A percentile compares a stretch with the other conserved stretches of the same genome.
Conservation (phyloP, 106 monocot species). For the Allium sativum region DNA sequence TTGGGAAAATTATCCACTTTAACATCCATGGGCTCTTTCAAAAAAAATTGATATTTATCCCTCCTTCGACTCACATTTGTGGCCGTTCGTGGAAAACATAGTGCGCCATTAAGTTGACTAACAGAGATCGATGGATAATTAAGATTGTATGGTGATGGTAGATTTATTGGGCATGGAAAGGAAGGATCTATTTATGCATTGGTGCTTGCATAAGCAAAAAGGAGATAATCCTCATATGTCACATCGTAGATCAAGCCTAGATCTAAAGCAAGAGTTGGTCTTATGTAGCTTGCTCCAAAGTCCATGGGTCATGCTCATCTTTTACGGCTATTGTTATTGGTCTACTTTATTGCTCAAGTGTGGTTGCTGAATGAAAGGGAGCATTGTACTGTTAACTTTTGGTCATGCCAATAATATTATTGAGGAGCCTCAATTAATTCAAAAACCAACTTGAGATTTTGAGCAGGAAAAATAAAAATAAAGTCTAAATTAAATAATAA, state of each 20-base stretch:
- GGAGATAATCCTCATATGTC: conserved; percentile 49
- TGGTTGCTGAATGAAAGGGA: conserved; percentile 25
- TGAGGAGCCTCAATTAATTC: too few relatives aligned
- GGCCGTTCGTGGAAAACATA: conserved; percentile 34
- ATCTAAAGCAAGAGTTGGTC: conserved; percentile 39
- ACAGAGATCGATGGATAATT: conserved; percentile 71
- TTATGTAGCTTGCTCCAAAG: conserved; percentile 53
- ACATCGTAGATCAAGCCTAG: conserved; percentile 76
- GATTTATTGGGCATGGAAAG: conserved; percentile 36
- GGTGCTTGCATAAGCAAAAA: conserved; percentile 53
- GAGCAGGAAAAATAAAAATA: too few relatives aligned
- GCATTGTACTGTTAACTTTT: neutral
- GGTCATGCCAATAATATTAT: too few relatives aligned
- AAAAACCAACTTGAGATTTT: too few relatives aligned
- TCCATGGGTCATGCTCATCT: conserved; percentile 45
- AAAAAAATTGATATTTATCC: conserved; percentile 23
- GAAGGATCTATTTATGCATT: conserved; percentile 34
- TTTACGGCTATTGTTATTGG: conserved; percentile 30
- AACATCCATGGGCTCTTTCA: conserved; percentile 37
- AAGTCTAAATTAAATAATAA: too few relatives aligned
- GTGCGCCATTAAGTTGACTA: conserved; percentile 21
- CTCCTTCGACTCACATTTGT: conserved; percentile 47
- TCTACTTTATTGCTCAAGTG: conserved; percentile 17
- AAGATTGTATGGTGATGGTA: conserved; percentile 32
- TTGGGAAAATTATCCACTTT: conserved; percentile 30